Percentiles rank a stretch among this genome's conserved stretches.
phyloP scores from a whole-genome alignment of 2,329 filamentous ascomycete species.

The Rhinocladiella similis region DNA sequence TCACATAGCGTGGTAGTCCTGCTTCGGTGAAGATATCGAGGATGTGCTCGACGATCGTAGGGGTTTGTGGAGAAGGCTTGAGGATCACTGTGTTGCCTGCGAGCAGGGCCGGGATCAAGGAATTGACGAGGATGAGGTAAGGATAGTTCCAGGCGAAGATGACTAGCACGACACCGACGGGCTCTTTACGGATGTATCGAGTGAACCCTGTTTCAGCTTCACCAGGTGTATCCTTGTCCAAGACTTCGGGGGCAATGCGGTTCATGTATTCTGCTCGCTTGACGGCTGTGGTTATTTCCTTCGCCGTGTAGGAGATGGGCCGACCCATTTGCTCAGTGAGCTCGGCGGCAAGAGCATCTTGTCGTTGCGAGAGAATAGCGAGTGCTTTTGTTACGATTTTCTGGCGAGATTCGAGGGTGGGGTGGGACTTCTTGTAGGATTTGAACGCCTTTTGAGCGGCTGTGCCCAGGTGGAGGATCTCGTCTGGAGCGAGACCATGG shows the following conservation, averaged over 20 bases:
- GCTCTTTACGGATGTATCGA: constrained; percentile 83
- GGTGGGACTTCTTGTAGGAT: constrained; percentile 74
- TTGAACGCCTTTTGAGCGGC: constrained; percentile 74
- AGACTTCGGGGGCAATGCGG: constrained; percentile 74
- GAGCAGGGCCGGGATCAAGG: constrained; percentile 85
- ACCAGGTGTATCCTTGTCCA: constrained; percentile 74
- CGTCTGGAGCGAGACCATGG: constrained; percentile 68
- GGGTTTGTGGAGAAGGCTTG: constrained; percentile 93
- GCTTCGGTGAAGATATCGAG: constrained; percentile 74
- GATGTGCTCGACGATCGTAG: constrained; percentile 85
- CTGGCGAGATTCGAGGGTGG: constrained; percentile 72
- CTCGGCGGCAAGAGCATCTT: constrained; percentile 80
- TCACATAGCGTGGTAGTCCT: constrained; percentile 77
- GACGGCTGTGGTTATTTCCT: constrained; percentile 81
- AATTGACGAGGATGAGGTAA: constrained; percentile 91
- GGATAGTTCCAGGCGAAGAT: constrained; percentile 98
- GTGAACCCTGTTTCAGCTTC: constrained; percentile 86
- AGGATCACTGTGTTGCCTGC: constrained; percentile 89
- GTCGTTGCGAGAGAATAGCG: constrained; percentile 65
- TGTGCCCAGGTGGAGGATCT: constrained; percentile 71
- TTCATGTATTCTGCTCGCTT: constrained; percentile 83
- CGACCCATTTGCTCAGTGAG: constrained; percentile 94
- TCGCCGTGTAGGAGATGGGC: constrained; percentile 81
- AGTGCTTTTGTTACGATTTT: constrained; percentile 79
- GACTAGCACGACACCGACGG: constrained; percentile 82